These are phyloP conservation scores for Coemansia sp. DNA, from an alignment of 192 early-diverging fungal genomes.

Conservation along the genomic window DNA sequence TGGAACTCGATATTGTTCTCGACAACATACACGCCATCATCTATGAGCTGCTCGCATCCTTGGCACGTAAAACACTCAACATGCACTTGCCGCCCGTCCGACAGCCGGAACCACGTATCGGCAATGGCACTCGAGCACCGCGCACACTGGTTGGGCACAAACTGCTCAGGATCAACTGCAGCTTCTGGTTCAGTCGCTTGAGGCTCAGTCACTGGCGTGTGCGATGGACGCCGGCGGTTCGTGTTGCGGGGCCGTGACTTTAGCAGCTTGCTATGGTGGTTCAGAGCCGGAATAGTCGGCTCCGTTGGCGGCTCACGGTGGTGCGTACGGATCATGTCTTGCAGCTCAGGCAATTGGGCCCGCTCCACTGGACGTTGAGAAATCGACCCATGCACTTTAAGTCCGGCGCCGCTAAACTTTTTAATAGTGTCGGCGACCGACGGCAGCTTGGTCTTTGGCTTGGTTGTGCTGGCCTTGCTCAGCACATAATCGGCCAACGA, in stretches of 20 bases:
- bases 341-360: slow-evolving; percentile 35
- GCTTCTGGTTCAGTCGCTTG: not conserved
- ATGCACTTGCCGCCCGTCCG: slow-evolving; percentile 57
- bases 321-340: slow-evolving; percentile 47
- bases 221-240: slow-evolving; percentile 33
- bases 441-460: slow-evolving; percentile 18
- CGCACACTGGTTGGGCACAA: slow-evolving; percentile 45
- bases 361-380: not conserved
- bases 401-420: slow-evolving; percentile 32
- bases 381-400: not conserved
- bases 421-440: slow-evolving; percentile 52
- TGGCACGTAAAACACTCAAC: slow-evolving; percentile 57
- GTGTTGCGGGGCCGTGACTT: slow-evolving; percentile 53
- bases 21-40: slow-evolving; percentile 56
- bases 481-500: slow-evolving; percentile 54
- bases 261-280: slow-evolving; percentile 46
- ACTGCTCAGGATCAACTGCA: slow-evolving; percentile 1
- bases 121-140: slow-evolving; percentile 38
- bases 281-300: slow-evolving; percentile 41
- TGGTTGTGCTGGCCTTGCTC: slow-evolving; percentile 30
- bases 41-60: slow-evolving; percentile 49
- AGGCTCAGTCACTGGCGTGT: slow-evolving; percentile 5
- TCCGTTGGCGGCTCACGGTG: slow-evolving; percentile 47
- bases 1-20: slow-evolving; percentile 49
- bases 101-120: slow-evolving; percentile 56